phyloP scores from a whole-genome alignment of 1,284 basidiomycete species.

The Vanrija humicola region DNA sequence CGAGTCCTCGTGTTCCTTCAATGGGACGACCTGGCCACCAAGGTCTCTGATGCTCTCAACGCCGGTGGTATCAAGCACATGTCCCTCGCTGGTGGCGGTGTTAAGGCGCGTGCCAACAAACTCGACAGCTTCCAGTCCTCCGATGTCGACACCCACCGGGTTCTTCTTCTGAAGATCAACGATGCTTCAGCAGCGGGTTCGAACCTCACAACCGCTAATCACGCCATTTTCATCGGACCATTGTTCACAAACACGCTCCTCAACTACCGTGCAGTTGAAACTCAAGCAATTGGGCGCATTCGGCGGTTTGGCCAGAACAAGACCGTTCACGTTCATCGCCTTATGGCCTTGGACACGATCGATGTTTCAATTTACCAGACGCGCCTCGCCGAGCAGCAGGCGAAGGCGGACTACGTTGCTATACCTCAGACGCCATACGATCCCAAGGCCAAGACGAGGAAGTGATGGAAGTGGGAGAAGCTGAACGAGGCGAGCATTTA shows the following conservation, averaged over 20 bases:
- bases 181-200: slow-evolving; percentile 90
- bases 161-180: slow-evolving; percentile 83
- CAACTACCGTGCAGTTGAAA: slow-evolving; percentile 80
- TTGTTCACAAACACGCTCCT: slow-evolving; percentile 72
- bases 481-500: too few species aligned
- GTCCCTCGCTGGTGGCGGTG: slow-evolving; percentile 70
- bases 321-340: slow-evolving; percentile 73
- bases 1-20: slow-evolving; percentile 88
- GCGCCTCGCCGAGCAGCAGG: slow-evolving; percentile 23
- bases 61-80: slow-evolving; percentile 70
- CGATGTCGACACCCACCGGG: slow-evolving; percentile 57
- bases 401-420: slow-evolving; percentile 35
- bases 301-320: slow-evolving; percentile 80
- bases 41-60: slow-evolving; percentile 75
- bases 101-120: slow-evolving; percentile 69
- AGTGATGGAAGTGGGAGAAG: too few species aligned
- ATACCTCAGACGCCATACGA: slow-evolving; percentile 14
- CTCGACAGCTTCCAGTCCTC: slow-evolving; percentile 78
- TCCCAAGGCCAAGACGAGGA: too few species aligned
- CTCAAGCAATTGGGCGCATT: slow-evolving; percentile 84
- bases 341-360: slow-evolving; percentile 76
- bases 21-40: slow-evolving; percentile 86
- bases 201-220: slow-evolving; percentile 88
- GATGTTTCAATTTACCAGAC: slow-evolving; percentile 64
- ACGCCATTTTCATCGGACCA: slow-evolving; percentile 90